These are phyloP conservation scores for Fusarium circinatum DNA, from an alignment of 2,329 filamentous ascomycete species.

Conservation along the genomic window DNA sequence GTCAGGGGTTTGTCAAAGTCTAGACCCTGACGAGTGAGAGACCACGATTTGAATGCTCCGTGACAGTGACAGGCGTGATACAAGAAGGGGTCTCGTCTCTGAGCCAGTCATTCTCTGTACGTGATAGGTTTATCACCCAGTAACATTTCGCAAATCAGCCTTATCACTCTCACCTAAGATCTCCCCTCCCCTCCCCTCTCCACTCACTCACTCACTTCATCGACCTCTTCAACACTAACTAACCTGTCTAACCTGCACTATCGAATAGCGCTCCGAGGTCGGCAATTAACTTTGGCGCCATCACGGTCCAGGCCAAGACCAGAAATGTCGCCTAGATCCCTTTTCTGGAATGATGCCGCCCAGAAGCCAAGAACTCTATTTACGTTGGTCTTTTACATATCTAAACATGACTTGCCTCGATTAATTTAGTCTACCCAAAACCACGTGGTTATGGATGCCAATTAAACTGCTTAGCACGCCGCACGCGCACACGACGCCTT, in stretches of 20 bases:
- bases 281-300: constrained; percentile 14
- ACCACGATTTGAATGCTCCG: neutral
- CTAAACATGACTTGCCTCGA: neutral
- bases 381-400: neutral
- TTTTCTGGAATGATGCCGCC: constrained; percentile 11
- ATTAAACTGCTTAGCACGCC: constrained; percentile 19
- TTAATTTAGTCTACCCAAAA: neutral
- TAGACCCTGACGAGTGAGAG: neutral
- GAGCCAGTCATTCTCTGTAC: neutral
- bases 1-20: neutral
- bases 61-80: neutral
- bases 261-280: neutral
- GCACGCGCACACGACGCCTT: constrained; percentile 8
- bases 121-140: neutral
- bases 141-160: neutral
- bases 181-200: neutral
- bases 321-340: constrained; percentile 3
- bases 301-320: neutral
- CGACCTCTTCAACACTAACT: neutral
- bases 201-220: neutral
- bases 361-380: constrained; percentile 1
- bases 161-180: neutral
- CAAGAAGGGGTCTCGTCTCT: neutral
- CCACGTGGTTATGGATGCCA: neutral
- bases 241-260: neutral